Evolutionary conservation across 176 grass and related monocot species (phyloP).

Genomic region (Saccharum officinarum): DNA sequence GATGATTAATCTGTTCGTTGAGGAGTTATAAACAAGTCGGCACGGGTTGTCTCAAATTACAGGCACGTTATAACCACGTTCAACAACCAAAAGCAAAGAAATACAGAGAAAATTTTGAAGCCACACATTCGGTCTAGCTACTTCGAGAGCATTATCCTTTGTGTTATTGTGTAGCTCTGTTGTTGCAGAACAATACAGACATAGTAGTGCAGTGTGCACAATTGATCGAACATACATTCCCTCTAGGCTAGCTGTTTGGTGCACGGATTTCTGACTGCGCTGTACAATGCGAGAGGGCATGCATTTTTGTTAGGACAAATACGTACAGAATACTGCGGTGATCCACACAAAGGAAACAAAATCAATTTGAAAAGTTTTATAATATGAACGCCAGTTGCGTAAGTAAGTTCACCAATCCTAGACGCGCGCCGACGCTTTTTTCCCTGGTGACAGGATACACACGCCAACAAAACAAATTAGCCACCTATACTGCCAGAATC

Average conservation of each 20-base stretch:
- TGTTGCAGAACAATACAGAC: neutral
- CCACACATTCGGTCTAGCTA: constrained; percentile 22
- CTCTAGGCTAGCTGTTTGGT: neutral
- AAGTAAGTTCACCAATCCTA: neutral
- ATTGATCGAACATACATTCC: neutral
- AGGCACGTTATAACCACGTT: constrained; percentile 49
- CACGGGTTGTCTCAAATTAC: neutral
- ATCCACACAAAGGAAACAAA: neutral
- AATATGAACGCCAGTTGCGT: neutral
- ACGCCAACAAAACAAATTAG: neutral
- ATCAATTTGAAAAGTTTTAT: neutral
- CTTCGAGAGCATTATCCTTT: constrained; percentile 16
- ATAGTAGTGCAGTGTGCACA: neutral
- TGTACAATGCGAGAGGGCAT: neutral
- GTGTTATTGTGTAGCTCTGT: neutral
- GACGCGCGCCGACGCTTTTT: constrained; percentile 7
- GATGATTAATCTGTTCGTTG: constrained; percentile 11
- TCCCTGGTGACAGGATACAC: neutral
- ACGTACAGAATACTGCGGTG: neutral
- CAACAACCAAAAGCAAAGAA: constrained; percentile 35
- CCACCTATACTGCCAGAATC: neutral
- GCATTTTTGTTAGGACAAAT: neutral
- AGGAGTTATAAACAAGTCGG: neutral
- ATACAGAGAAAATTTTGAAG: neutral
- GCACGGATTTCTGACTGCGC: neutral